Evolutionary conservation across 1,284 basidiomycete species (phyloP), one percentile per base, ranked within the genome.

Genomic region (Takashimella tepidaria): DNA sequence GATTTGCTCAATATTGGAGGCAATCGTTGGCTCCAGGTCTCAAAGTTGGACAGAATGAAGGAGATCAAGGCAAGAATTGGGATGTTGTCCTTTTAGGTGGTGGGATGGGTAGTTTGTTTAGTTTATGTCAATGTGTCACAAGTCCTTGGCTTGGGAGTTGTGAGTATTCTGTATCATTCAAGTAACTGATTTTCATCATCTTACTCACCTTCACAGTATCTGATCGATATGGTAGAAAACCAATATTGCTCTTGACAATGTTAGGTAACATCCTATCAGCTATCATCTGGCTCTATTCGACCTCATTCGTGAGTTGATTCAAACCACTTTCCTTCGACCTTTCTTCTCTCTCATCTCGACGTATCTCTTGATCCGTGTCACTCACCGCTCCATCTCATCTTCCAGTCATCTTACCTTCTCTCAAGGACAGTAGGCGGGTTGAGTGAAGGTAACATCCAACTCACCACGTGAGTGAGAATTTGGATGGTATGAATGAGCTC

Each of bases 261-360:
- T 76, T 86, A 50, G 92, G 92, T n/a, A 96, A 96, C 68, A 84
- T 95, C 22, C 69, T 89, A 23, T 91, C 88, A 19, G 90, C 89
- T 3, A 59, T 87, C 58, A 86, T 90, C 43, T 96, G 92, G 92
- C 81, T 95, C 42, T 80, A 85, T 62, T 89, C 89, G 0, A 90
- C 89, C 1, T 84, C 85, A 0, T 96, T 95, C 51, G 76, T 70
- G 8, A 49, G 68, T 66, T 20, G n/a, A n/a, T n/a, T n/a, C n/a
- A n/a, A n/a, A n/a, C 31, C 31, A 37, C 22, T 23, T 41, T 12
- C 16, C 31, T 37, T 37, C 31, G 10, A 37, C 22, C 25, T 41
- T 12, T 37, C 31, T 37, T 37, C 31, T 37, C 31, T 16, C 31
- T n/a, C n/a, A n/a, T n/a, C n/a, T n/a, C n/a, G n/a, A n/a, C n/a